A percentile compares a stretch with the other conserved stretches of the same genome.
Evolutionary conservation across 78 protist genomes (phyloP).

Genomic region (Chrysochromulina parva): DNA sequence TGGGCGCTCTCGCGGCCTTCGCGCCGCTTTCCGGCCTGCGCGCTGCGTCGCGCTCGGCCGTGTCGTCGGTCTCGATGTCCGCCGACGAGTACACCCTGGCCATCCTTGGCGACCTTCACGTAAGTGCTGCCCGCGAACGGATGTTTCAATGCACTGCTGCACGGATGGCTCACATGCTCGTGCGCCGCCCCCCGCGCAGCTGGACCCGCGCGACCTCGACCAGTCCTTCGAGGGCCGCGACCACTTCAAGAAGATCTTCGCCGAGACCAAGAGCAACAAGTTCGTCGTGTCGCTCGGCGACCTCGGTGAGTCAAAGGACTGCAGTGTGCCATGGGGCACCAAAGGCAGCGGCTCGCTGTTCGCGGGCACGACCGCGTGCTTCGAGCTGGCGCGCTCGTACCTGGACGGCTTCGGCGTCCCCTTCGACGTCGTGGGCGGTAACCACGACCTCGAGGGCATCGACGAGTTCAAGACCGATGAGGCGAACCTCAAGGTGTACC

Average conservation of each 20-base stretch:
- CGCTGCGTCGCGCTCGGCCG: not conserved
- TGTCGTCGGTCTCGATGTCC: not conserved
- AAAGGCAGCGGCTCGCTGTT: not conserved
- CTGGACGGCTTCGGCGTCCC: not conserved
- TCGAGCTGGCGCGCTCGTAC: not conserved
- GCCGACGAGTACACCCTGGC: not conserved
- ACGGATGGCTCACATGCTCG: too few species aligned
- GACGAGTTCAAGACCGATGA: constrained; percentile 34
- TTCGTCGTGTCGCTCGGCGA: not conserved
- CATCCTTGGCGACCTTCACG: not conserved
- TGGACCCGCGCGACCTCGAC: not conserved
- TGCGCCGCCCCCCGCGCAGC: too few species aligned
- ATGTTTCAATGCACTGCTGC: too few species aligned
- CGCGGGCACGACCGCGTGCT: not conserved
- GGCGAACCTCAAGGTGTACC: constrained; percentile 20
- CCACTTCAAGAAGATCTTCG: not conserved
- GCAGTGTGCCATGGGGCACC: not conserved
- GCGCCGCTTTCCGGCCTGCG: not conserved
- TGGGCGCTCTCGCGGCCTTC: too few species aligned
- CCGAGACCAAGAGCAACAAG: not conserved
- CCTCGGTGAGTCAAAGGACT: constrained; percentile 1
- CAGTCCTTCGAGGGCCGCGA: not conserved
- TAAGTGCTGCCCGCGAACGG: not conserved
- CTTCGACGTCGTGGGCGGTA: not conserved
- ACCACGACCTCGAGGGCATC: constrained; percentile 36